Conservation (phyloP, 2,329 filamentous ascomycete genomes). For the Xylariales sp. region DNA sequence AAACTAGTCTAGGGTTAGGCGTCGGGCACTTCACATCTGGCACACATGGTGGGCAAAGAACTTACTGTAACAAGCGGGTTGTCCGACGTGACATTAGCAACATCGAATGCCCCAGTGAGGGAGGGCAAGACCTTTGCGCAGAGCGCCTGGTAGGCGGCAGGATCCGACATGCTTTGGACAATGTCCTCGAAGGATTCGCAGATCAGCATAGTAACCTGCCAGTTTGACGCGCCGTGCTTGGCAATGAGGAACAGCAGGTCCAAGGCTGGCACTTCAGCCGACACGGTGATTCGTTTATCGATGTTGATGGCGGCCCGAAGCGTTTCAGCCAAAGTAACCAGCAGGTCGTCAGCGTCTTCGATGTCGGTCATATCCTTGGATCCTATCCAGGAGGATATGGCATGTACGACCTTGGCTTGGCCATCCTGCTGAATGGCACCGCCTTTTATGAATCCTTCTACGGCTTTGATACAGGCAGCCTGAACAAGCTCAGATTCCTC, state of each 20-base stretch:
- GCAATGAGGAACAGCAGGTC: constrained; percentile 85
- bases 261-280: constrained; percentile 67
- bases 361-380: constrained; percentile 78
- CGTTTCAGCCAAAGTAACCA: constrained; percentile 85
- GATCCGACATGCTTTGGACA: constrained; percentile 62
- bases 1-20: constrained; percentile 42
- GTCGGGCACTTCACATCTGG: background rate
- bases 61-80: constrained; percentile 72
- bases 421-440: constrained; percentile 52
- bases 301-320: constrained; percentile 78
- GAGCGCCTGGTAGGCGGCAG: constrained; percentile 69
- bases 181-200: constrained; percentile 90
- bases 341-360: constrained; percentile 84
- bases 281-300: constrained; percentile 70
- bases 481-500: constrained; percentile 86
- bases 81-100: constrained; percentile 80
- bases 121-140: constrained; percentile 85
- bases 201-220: constrained; percentile 84
- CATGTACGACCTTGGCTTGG: constrained; percentile 43
- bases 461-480: constrained; percentile 82
- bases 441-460: constrained; percentile 63
- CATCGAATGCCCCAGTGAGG: constrained; percentile 82
- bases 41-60: too few species aligned
- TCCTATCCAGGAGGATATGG: constrained; percentile 70
- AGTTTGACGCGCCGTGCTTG: constrained; percentile 83